Evolutionary conservation across 805 yeast species (phyloP).

Genomic region (Candida germanica): DNA sequence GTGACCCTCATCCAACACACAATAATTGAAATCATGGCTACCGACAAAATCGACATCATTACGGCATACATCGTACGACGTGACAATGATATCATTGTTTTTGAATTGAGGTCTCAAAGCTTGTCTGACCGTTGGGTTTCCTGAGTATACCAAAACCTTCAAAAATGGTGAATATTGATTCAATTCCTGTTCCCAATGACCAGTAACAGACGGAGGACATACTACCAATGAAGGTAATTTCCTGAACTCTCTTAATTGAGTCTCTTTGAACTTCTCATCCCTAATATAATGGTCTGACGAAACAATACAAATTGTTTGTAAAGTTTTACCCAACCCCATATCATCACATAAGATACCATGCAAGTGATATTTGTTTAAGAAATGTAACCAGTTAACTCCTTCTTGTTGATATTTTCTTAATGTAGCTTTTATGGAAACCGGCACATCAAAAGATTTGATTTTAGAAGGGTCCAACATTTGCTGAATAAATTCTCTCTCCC

Average conservation of each 20-base stretch:
- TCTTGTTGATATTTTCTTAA: conserved; percentile 95
- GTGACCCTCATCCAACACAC: conserved; percentile 97
- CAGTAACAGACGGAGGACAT: conserved; percentile 97
- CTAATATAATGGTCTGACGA: conserved; percentile 93
- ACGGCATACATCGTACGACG: conserved; percentile 94
- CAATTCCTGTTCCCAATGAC: conserved; percentile 98
- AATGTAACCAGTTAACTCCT: conserved; percentile 97
- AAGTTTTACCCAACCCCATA: conserved; percentile 98
- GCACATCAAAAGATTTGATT: conserved; percentile 81
- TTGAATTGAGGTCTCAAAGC: conserved; percentile 51
- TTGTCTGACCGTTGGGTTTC: conserved; percentile 76
- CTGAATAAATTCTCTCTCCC: conserved; percentile 89
- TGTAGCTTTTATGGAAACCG: conserved; percentile 89
- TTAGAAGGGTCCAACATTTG: conserved; percentile 98
- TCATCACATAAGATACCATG: conserved; percentile 99
- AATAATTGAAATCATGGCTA: conserved; percentile 75
- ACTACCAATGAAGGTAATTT: conserved; percentile 80
- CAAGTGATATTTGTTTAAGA: conserved; percentile 86
- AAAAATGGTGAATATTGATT: conserved; percentile 86
- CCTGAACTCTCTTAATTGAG: conserved; percentile 63
- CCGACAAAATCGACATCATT: conserved; percentile 74
- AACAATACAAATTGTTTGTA: conserved; percentile 95
- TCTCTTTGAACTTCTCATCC: conserved; percentile 60
- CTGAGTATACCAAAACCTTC: conserved; percentile 82
- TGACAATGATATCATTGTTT: conserved; percentile 79